Conservation (phyloP, 164 flowering plant species). For the Vitis amurensis region DNA sequence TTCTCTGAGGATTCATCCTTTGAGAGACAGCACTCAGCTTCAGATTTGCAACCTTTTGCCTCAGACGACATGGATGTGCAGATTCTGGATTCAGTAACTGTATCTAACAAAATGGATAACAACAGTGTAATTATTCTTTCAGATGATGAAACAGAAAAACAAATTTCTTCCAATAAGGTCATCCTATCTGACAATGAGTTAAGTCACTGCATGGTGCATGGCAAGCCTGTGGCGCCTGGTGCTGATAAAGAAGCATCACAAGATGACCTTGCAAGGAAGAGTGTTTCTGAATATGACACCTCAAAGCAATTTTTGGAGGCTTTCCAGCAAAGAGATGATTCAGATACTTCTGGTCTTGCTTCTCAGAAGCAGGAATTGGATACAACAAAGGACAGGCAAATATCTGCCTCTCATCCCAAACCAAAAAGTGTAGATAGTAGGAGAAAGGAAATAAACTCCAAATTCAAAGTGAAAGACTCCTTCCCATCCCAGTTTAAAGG, state of each 20-base stretch:
- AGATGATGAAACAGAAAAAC: slow-evolving; percentile 66
- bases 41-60: slow-evolving; percentile 17
- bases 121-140: slow-evolving; percentile 54
- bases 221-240: slow-evolving; percentile 6
- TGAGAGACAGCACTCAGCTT: slow-evolving; percentile 24
- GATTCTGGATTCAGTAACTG: slow-evolving; percentile 23
- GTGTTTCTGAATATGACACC: slow-evolving; percentile 8
- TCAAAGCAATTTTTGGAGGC: slow-evolving; percentile 23
- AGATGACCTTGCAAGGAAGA: slow-evolving; percentile 19
- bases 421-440: slow-evolving; percentile 17
- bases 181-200: slow-evolving; percentile 14
- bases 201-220: slow-evolving; percentile 12
- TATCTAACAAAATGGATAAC: slow-evolving; percentile 4
- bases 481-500: slow-evolving; percentile 10
- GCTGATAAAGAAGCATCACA: slow-evolving; percentile 14
- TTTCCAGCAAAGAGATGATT: slow-evolving; percentile 16
- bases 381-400: slow-evolving; percentile 13
- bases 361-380: slow-evolving; percentile 26
- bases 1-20: slow-evolving; percentile 19
- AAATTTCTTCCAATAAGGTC: slow-evolving; percentile 15
- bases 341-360: slow-evolving; percentile 13
- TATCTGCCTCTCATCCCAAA: slow-evolving; percentile 11
- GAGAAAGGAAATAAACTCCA: slow-evolving; percentile 15
- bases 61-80: slow-evolving; percentile 29
- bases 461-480: slow-evolving; percentile 10